phyloP scores from a whole-genome alignment of 129 eudicot genomes.

The Artemisia annua region DNA sequence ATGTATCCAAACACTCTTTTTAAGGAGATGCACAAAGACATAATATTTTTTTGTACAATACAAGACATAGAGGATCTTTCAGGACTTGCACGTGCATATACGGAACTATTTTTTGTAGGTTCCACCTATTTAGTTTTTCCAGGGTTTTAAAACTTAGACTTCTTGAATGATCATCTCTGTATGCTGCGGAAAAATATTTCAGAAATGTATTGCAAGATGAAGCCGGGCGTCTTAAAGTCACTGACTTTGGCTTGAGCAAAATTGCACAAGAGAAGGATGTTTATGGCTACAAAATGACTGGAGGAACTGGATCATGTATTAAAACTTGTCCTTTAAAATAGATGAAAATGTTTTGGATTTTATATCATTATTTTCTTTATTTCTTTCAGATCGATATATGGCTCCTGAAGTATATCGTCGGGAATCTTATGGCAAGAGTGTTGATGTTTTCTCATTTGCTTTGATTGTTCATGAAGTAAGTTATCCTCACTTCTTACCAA shows the following conservation, averaged over 20 bases:
- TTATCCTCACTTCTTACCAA: neutral
- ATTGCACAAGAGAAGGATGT: slow-evolving; percentile 65
- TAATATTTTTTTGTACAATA: too few species aligned
- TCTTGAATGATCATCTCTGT: neutral
- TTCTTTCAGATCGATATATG: slow-evolving; percentile 65
- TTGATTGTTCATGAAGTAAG: slow-evolving; percentile 65
- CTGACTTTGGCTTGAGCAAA: slow-evolving; percentile 77
- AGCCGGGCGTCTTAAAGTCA: slow-evolving; percentile 78
- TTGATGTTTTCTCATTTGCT: slow-evolving; percentile 77
- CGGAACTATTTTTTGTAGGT: too few species aligned
- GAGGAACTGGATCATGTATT: slow-evolving; percentile 77
- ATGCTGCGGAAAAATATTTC: slow-evolving; percentile 14
- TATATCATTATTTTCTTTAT: neutral
- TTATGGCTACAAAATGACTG: slow-evolving; percentile 63
- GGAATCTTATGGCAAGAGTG: slow-evolving; percentile 67
- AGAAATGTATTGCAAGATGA: slow-evolving; percentile 74
- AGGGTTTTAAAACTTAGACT: slow-evolving; percentile 4
- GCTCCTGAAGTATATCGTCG: slow-evolving; percentile 77
- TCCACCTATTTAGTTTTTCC: too few species aligned
- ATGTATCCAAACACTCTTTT: neutral
- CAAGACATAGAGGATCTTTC: too few species aligned
- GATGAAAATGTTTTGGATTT: neutral
- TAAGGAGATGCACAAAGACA: neutral
- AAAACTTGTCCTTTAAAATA: slow-evolving; percentile 4
- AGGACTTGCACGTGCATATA: too few species aligned